phyloP scores from a whole-genome alignment of 352 stramenopile species.

The Phytophthora nicotianae region DNA sequence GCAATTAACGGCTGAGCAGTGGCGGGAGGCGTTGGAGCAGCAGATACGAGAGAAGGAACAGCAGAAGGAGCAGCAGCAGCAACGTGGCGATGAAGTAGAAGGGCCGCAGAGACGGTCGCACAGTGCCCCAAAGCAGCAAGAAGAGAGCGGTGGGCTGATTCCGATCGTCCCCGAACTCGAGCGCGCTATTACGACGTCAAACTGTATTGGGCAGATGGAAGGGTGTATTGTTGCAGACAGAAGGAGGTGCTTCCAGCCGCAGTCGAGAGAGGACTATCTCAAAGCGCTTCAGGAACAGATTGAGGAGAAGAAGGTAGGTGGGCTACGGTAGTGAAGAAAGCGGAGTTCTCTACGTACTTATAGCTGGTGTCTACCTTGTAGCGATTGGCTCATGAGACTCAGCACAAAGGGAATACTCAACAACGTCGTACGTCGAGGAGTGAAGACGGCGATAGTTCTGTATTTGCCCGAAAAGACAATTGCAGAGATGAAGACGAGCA shows the following conservation, averaged over 20 bases:
- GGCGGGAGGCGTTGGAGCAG: slow-evolving; percentile 50
- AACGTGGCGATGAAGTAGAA: background rate
- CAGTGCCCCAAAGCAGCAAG: slow-evolving; percentile 29
- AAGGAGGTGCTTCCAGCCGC: slow-evolving; percentile 5
- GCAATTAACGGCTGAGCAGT: slow-evolving; percentile 45
- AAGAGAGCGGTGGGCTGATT: background rate
- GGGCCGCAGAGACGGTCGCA: slow-evolving; percentile 10
- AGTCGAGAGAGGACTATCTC: slow-evolving; percentile 45
- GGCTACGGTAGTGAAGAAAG: background rate
- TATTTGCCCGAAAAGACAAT: background rate
- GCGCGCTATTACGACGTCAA: slow-evolving; percentile 8
- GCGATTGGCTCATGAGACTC: slow-evolving; percentile 9
- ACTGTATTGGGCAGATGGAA: background rate
- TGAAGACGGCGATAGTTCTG: slow-evolving; percentile 6
- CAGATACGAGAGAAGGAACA: slow-evolving; percentile 57
- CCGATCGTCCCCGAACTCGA: slow-evolving; percentile 8
- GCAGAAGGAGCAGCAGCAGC: slow-evolving; percentile 21
- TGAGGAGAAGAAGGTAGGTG: slow-evolving; percentile 51
- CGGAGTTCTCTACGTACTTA: background rate
- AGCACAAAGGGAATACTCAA: slow-evolving; percentile 10
- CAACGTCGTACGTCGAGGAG: background rate
- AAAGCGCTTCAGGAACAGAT: slow-evolving; percentile 53
- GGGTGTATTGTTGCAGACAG: slow-evolving; percentile 4
- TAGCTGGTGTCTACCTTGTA: background rate
- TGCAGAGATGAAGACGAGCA: background rate